Conservation (phyloP, 352 stramenopile species). For the Thraustotheca clavata region DNA sequence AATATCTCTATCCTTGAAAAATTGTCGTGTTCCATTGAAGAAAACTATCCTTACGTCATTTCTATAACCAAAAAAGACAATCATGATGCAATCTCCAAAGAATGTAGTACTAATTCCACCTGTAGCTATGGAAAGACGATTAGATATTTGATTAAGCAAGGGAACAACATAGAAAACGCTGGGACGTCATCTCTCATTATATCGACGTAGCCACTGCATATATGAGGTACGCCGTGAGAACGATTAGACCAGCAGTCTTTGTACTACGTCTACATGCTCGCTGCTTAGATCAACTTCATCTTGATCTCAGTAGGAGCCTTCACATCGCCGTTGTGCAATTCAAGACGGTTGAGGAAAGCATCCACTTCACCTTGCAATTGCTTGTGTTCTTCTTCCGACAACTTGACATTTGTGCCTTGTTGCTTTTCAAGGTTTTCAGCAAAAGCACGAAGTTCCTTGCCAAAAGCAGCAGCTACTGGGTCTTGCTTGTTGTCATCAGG, state of each 20-base stretch:
- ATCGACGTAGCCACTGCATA: not conserved
- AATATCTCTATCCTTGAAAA: no score
- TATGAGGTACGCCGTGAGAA: not conserved
- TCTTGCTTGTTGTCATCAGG: slow-evolving; percentile 75
- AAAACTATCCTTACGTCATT: no score
- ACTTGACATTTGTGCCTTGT: slow-evolving; percentile 67
- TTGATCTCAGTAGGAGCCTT: slow-evolving; percentile 80
- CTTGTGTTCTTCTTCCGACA: slow-evolving; percentile 64
- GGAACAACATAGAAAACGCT: no score
- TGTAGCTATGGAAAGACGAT: no score
- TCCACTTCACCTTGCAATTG: slow-evolving; percentile 77
- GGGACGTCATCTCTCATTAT: slow-evolving; percentile 15
- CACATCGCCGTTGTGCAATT: slow-evolving; percentile 65
- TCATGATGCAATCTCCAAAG: no score
- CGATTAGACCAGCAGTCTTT: not conserved
- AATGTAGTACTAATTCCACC: no score
- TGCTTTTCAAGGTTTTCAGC: slow-evolving; percentile 63
- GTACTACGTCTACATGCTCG: not conserved
- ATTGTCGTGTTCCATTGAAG: no score
- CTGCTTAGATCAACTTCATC: slow-evolving; percentile 73
- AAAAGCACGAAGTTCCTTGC: slow-evolving; percentile 76
- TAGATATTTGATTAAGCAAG: no score
- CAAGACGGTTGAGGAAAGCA: slow-evolving; percentile 82
- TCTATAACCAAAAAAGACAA: no score
- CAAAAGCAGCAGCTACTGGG: slow-evolving; percentile 70